phyloP scores from a whole-genome alignment of 2,329 filamentous ascomycete genomes.

The Trichoderma sp. region DNA sequence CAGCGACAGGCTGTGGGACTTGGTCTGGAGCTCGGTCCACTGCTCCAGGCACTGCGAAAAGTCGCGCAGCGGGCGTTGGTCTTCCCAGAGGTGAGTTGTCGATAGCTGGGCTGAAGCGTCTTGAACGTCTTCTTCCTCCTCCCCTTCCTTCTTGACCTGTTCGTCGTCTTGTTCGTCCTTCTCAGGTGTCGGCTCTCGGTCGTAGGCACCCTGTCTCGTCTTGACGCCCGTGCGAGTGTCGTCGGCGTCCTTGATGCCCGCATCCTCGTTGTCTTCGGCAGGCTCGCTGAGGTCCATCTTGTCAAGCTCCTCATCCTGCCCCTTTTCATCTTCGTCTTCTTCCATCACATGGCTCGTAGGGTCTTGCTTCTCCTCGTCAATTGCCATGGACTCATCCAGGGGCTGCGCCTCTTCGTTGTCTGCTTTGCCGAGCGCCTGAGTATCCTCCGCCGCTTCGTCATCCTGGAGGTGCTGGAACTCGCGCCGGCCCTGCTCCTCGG shows the following conservation, averaged over 20 bases:
- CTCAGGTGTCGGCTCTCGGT: conserved; percentile 52
- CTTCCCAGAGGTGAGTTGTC: conserved; percentile 67
- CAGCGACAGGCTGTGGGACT: conserved; percentile 83
- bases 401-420: conserved; percentile 83
- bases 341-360: conserved; percentile 53
- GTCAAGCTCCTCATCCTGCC: conserved; percentile 48
- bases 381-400: conserved; percentile 85
- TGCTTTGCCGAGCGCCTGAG: conserved; percentile 87
- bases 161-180: conserved; percentile 43
- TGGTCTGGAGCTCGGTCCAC: conserved; percentile 82
- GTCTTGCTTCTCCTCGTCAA: conserved; percentile 69
- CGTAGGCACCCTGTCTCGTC: conserved; percentile 60
- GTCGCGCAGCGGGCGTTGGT: conserved; percentile 49
- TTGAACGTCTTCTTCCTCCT: conserved; percentile 51
- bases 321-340: conserved; percentile 53
- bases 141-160: conserved; percentile 43
- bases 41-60: conserved; percentile 65
- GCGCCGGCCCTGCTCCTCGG: conserved; percentile 71
- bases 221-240: conserved; percentile 63
- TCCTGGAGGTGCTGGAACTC: conserved; percentile 94
- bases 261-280: conserved; percentile 43
- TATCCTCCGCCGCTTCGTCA: conserved; percentile 78
- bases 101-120: conserved; percentile 66
- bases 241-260: conserved; percentile 50
- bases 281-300: conserved; percentile 48